phyloP scores from a whole-genome alignment of 2,329 filamentous ascomycete species.

The Fonsecaea monophora region DNA sequence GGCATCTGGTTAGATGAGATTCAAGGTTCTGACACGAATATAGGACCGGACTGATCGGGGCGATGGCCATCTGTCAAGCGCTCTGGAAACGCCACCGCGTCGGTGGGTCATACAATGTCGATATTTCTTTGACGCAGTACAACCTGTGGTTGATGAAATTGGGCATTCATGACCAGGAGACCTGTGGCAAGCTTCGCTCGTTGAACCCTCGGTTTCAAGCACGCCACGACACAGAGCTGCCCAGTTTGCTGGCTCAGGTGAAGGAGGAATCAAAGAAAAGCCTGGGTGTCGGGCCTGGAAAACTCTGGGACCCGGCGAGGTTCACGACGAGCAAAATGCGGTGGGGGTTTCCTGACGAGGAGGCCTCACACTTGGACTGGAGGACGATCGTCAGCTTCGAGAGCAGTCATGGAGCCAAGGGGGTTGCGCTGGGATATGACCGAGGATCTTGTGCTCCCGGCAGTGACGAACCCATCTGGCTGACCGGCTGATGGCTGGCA shows the following conservation, averaged over 20 bases:
- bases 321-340: not conserved
- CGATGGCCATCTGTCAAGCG: too few relatives aligned
- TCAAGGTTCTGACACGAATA: too few relatives aligned
- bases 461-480: not conserved
- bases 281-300: not conserved
- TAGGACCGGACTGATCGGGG: too few relatives aligned
- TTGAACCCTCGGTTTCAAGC: not conserved
- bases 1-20: too few relatives aligned
- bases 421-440: not conserved
- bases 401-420: slow-evolving; percentile 46
- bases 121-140: too few relatives aligned
- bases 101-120: too few relatives aligned
- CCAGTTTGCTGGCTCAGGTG: not conserved
- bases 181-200: not conserved
- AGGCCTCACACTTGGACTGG: not conserved
- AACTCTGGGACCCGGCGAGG: not conserved
- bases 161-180: not conserved
- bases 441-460: not conserved
- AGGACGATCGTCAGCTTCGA: not conserved
- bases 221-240: not conserved
- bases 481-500: too few relatives aligned
- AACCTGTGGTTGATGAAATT: too few relatives aligned
- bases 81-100: too few relatives aligned
- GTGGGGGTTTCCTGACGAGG: not conserved
- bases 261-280: not conserved